These are phyloP conservation scores for Endocarpon pusillum DNA, from an alignment of 495 filamentous ascomycete genomes.

Conservation along the genomic window DNA sequence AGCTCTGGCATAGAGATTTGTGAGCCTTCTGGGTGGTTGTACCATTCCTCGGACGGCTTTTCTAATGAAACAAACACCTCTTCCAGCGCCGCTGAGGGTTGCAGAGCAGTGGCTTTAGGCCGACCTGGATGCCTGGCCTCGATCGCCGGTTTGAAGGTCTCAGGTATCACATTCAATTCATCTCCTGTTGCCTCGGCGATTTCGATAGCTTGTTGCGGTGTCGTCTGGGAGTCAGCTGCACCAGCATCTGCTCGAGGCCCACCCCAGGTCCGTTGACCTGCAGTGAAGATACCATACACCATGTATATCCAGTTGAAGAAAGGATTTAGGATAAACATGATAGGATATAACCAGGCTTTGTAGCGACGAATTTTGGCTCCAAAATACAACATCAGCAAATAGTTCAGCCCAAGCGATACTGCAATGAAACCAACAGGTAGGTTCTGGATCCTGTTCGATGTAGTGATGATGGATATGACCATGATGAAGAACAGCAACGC, in stretches of 20 bases:
- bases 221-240: constrained; percentile 59
- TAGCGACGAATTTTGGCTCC: constrained; percentile 69
- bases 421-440: constrained; percentile 89
- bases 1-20: constrained; percentile 22
- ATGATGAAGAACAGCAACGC: constrained; percentile 92
- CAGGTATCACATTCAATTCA: constrained; percentile 80
- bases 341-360: constrained; percentile 85
- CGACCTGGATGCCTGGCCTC: constrained; percentile 31
- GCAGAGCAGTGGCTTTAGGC: constrained; percentile 34
- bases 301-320: constrained; percentile 99
- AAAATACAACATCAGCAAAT: constrained; percentile 93
- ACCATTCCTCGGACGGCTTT: constrained; percentile 38
- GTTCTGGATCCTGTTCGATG: constrained; percentile 55
- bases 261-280: constrained; percentile 91
- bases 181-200: constrained; percentile 64
- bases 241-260: constrained; percentile 88
- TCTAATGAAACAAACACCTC: constrained; percentile 33
- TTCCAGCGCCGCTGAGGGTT: constrained; percentile 55
- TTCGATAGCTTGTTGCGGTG: constrained; percentile 69
- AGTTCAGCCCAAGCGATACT: constrained; percentile 89
- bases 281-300: constrained; percentile 77
- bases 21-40: constrained; percentile 18
- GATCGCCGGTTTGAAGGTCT: constrained; percentile 64
- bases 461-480: constrained; percentile 74
- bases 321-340: constrained; percentile 92